A percentile compares a stretch with the other conserved stretches of the same genome.
phyloP scores from a whole-genome alignment of 2,329 filamentous ascomycete genomes.

The Ceratocystis diversiconidia region DNA sequence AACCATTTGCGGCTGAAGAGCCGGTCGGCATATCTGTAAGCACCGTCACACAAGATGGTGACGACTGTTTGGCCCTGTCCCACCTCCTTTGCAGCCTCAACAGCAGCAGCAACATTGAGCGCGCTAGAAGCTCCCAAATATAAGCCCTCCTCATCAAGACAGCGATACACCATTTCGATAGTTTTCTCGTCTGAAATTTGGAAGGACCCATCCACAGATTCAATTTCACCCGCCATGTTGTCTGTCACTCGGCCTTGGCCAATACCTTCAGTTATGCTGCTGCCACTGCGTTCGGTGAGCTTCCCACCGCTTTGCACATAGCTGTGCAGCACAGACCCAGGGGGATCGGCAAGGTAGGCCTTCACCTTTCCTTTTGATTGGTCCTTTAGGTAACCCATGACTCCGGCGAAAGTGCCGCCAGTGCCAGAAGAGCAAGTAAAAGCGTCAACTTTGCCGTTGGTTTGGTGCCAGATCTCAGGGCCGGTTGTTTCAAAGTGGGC shows the following conservation, averaged over 20 bases:
- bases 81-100: constrained; percentile 81
- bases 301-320: constrained; percentile 79
- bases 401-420: constrained; percentile 77
- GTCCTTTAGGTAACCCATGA: constrained; percentile 79
- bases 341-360: constrained; percentile 83
- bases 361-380: constrained; percentile 64
- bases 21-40: constrained; percentile 91
- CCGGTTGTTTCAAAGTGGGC: constrained; percentile 96
- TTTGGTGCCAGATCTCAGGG: constrained; percentile 94
- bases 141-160: constrained; percentile 86
- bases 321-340: constrained; percentile 81
- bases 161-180: constrained; percentile 95
- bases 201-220: constrained; percentile 69
- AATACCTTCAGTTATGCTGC: constrained; percentile 94
- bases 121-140: constrained; percentile 90
- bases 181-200: constrained; percentile 83
- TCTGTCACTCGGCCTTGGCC: constrained; percentile 94
- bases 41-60: constrained; percentile 86
- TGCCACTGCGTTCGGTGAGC: constrained; percentile 64
- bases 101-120: constrained; percentile 87
- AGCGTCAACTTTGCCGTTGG: constrained; percentile 68
- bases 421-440: constrained; percentile 95
- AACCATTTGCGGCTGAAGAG: constrained; percentile 89
- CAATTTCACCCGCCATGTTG: constrained; percentile 76
- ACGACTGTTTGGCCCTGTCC: constrained; percentile 84